Conservation (phyloP, 179 eudicot species). For the Actinidia arguta region DNA sequence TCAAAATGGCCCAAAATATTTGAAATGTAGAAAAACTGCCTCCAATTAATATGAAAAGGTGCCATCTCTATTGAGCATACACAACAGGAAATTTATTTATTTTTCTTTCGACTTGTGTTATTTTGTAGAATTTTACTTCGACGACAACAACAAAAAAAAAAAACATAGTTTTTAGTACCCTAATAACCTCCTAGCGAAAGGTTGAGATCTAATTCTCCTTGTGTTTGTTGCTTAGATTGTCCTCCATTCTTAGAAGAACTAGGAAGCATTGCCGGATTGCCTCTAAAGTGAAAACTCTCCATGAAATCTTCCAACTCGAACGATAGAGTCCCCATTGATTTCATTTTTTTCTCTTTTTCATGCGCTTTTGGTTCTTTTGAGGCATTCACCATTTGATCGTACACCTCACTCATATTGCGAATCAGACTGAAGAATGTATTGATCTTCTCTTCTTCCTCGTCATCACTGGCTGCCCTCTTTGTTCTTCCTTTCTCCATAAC, state of each 20-base stretch:
- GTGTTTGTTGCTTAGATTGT: background rate
- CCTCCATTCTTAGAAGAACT: background rate
- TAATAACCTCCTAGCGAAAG: background rate
- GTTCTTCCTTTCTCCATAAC: background rate
- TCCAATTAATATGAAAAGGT: too few relatives aligned
- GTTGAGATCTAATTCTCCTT: background rate
- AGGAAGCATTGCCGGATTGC: slow-evolving; percentile 5
- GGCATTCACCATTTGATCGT: background rate
- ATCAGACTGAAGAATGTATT: slow-evolving; percentile 5
- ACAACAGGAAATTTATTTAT: background rate
- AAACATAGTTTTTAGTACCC: background rate
- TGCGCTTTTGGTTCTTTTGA: too few relatives aligned
- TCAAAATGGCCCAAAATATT: background rate
- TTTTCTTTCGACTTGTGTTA: background rate
- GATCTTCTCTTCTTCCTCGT: background rate
- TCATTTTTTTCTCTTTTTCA: background rate
- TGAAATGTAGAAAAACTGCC: too few relatives aligned
- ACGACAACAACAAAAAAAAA: background rate
- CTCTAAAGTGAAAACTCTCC: background rate
- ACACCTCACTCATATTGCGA: background rate
- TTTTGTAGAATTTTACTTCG: background rate
- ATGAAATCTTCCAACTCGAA: background rate
- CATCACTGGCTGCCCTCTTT: background rate
- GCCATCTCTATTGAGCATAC: too few relatives aligned
- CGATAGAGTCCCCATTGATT: background rate